A percentile compares a stretch with the other conserved stretches of the same genome.
Conservation (phyloP, 192 early-diverging fungal genomes). For the Podochytrium sp. region DNA sequence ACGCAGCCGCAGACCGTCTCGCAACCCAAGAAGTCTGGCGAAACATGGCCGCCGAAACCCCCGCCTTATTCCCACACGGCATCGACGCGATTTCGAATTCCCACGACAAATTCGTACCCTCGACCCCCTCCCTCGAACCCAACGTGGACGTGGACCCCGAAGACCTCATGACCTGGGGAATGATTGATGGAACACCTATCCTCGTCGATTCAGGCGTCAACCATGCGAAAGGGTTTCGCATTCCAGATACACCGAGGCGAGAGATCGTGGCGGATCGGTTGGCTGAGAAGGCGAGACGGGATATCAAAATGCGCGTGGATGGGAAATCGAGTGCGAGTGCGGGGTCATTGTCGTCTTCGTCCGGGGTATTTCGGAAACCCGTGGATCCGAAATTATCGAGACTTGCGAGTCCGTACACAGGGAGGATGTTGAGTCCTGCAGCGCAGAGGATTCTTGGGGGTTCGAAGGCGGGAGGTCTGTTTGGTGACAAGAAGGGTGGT, state of each 20-base stretch:
- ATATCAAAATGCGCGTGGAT: conserved; percentile 13
- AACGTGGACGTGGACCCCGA: conserved; percentile 63
- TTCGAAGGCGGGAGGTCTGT: background rate
- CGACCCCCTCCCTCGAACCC: conserved; percentile 70
- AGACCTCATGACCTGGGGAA: conserved; percentile 85
- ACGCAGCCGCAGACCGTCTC: conserved; percentile 34
- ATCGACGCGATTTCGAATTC: background rate
- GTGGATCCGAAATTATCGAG: background rate
- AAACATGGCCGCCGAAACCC: conserved; percentile 56
- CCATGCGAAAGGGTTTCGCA: conserved; percentile 44
- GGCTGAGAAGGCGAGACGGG: conserved; percentile 55
- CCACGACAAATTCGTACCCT: conserved; percentile 61
- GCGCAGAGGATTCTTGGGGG: background rate
- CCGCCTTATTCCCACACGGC: conserved; percentile 44
- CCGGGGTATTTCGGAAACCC: background rate
- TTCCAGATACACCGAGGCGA: conserved; percentile 67
- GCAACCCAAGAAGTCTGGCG: conserved; percentile 50
- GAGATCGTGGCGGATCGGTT: conserved; percentile 66
- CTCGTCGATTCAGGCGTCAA: conserved; percentile 58
- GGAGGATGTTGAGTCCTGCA: conserved; percentile 5
- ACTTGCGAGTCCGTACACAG: background rate
- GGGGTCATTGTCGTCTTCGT: background rate
- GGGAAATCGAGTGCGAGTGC: background rate
- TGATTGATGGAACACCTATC: conserved; percentile 79
- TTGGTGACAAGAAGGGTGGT: background rate